Evolutionary conservation across 2,329 filamentous ascomycete species (phyloP).

Genomic region (Neonectria hederae): DNA sequence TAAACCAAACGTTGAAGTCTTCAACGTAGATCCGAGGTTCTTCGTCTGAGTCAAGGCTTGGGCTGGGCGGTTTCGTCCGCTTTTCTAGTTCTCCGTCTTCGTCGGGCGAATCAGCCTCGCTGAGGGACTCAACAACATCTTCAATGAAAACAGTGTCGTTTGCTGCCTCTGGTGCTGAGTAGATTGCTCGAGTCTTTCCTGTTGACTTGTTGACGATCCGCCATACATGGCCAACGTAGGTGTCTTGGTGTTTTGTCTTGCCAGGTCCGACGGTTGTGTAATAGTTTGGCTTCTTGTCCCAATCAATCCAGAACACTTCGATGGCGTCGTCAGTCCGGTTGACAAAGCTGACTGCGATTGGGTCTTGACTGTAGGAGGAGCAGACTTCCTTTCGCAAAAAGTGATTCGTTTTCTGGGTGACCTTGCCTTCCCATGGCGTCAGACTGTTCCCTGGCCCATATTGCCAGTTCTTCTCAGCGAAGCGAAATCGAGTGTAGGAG

Average conservation of each 20-base stretch:
- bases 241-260: constrained; percentile 25
- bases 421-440: constrained; percentile 30
- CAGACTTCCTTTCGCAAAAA: constrained; percentile 29
- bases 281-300: constrained; percentile 25
- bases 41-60: not conserved
- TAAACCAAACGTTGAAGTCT: constrained; percentile 16
- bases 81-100: not conserved
- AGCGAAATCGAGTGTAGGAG: constrained; percentile 32
- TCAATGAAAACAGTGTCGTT: constrained; percentile 30
- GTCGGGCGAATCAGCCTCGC: not conserved
- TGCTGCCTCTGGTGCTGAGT: constrained; percentile 21
- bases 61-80: no score
- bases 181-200: constrained; percentile 23
- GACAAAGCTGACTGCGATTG: constrained; percentile 35
- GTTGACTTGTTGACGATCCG: constrained; percentile 27
- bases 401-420: constrained; percentile 11
- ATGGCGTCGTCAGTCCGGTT: constrained; percentile 36
- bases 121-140: constrained; percentile 5
- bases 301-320: constrained; percentile 39
- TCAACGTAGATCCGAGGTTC: constrained; percentile 3
- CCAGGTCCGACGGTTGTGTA: constrained; percentile 31
- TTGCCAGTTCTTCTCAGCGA: constrained; percentile 30
- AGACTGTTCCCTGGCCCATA: constrained; percentile 29
- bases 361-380: constrained; percentile 26
- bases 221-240: constrained; percentile 37